phyloP scores from a whole-genome alignment of 1,284 basidiomycete species.

The Apiotrichum veenhuisii region DNA sequence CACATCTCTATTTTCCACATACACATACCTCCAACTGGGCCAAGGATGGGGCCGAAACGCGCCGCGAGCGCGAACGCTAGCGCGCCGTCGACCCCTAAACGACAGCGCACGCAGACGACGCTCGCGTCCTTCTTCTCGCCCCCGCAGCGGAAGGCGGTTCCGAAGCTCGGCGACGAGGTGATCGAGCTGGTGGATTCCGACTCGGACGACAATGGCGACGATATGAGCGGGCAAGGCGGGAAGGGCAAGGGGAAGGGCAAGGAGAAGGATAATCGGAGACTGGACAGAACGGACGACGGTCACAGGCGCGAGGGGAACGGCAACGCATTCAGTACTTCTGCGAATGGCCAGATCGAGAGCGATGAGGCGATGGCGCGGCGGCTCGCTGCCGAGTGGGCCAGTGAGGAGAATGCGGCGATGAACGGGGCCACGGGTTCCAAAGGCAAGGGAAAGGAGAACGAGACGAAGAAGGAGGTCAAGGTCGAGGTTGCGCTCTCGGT shows the following conservation, averaged over 20 bases:
- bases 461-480: constrained; percentile 14
- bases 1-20: no score
- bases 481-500: constrained; percentile 12
- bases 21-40: not conserved
- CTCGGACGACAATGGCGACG: constrained; percentile 29
- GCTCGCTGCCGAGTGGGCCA: constrained; percentile 27
- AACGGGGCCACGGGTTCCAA: not conserved
- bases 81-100: constrained; percentile 10
- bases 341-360: constrained; percentile 6
- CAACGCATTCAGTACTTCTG: no score
- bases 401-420: not conserved
- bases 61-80: not conserved
- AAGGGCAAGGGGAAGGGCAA: not conserved
- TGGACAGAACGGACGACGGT: not conserved
- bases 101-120: constrained; percentile 16
- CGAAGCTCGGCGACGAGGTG: no score
- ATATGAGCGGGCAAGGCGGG: not conserved
- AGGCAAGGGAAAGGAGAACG: not conserved
- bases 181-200: constrained; percentile 36
- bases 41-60: constrained; percentile 11
- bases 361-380: constrained; percentile 30
- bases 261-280: no score
- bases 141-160: constrained; percentile 24
- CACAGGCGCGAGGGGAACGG: not conserved
- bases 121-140: constrained; percentile 43